These are phyloP conservation scores for Elsinoe perseae DNA, from an alignment of 2,329 filamentous ascomycete species.

Conservation along the genomic window DNA sequence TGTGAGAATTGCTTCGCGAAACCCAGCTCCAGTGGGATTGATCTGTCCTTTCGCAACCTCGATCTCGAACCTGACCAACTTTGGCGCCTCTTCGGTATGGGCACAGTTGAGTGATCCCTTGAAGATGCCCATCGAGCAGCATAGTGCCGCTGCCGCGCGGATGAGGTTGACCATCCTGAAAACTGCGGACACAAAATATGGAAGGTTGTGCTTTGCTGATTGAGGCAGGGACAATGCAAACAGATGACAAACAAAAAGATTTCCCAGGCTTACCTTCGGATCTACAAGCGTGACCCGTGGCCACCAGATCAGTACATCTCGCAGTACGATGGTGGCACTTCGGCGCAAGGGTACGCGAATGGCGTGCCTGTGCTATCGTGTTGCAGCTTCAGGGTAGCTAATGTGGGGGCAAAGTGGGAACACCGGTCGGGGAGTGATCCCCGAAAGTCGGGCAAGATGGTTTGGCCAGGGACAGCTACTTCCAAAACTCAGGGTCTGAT, in stretches of 20 bases:
- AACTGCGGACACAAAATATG: neutral
- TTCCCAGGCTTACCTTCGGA: conserved; percentile 1
- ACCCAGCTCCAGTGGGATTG: conserved; percentile 27
- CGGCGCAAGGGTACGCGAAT: conserved; percentile 7
- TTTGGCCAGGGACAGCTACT: neutral
- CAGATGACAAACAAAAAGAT: neutral
- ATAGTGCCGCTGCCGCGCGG: conserved; percentile 4
- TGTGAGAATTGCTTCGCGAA: conserved; percentile 28
- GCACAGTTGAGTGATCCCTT: conserved; percentile 15
- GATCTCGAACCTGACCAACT: conserved; percentile 16
- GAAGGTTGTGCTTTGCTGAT: neutral
- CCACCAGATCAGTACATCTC: neutral
- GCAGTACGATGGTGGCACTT: neutral
- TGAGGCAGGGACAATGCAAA: neutral
- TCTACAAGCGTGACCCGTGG: neutral
- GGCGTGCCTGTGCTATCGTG: conserved; percentile 3
- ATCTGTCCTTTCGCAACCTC: conserved; percentile 24
- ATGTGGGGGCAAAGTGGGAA: neutral
- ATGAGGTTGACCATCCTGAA: conserved; percentile 13
- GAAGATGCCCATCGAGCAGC: conserved; percentile 11
- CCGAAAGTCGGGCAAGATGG: conserved; percentile 6
- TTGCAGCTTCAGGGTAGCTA: neutral
- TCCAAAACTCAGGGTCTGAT: neutral
- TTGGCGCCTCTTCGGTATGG: conserved; percentile 17
- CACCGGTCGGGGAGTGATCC: conserved; percentile 9